Base-by-base conservation (phyloP, 345 rosid species). In the Populus euphratica region DNA sequence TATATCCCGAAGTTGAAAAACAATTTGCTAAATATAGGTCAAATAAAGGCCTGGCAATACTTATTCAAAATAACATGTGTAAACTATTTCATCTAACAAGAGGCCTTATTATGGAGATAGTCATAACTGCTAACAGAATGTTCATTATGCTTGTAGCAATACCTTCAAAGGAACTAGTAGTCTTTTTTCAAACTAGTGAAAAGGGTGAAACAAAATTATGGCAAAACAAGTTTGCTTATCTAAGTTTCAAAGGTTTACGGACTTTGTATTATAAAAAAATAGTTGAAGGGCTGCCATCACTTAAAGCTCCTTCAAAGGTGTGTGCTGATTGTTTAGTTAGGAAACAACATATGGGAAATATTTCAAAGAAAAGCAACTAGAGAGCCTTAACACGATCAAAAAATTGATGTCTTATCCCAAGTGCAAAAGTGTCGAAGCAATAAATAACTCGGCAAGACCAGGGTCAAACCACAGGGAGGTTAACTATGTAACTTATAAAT, bases 121-220 rank as follows among this genome's bases (percentile, higher is more conserved):
- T 8, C 0, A 50, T 50, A 8, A 50, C 2, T 0, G 0, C 1
- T 1, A 50, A 17, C 1, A 5, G 8, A 50, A 50, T 50, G 0
- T 50, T 50, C n/a, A 50, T 17, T 0, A 50, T 50, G 8, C 2
- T 17, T 50, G n/a, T 21, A 5, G 0, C 2, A 0, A 5, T 50
- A 5, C 8, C 56, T 50, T 2, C 0, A 1, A 50, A 1, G 0
- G 2, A 50, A 50, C 0, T 1, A 0, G 0, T 50, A 0, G n/a
- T 0, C 4, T 50, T 50, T 5, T 50, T 17, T 1, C 10, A 1
- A 14, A 1, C 3, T 14, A 2, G 18, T 25, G 17, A 5, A 11
- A 21, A 64, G 0, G 6, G 8, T 29, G 6, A 29, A 64, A 4
- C 39, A 29, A 0, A 33, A 5, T 0, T 64, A 0, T 64, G 10